Evolutionary conservation across 805 yeast species (phyloP).

Genomic region (Yarrowia sp.): DNA sequence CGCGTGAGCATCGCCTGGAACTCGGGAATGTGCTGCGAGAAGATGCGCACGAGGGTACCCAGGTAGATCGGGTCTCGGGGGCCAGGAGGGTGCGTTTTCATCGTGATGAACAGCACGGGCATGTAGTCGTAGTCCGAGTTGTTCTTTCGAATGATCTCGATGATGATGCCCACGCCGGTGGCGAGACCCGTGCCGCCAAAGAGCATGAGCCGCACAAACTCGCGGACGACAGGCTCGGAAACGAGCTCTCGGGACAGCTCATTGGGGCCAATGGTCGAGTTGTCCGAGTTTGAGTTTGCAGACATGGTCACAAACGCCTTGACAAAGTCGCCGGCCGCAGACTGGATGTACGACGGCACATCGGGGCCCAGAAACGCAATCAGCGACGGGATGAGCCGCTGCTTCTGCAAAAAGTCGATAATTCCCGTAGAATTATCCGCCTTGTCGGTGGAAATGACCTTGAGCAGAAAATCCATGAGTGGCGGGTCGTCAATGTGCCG

Average conservation of each 20-base stretch:
- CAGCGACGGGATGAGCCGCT: constrained; percentile 73
- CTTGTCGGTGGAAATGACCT: constrained; percentile 91
- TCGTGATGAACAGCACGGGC: constrained; percentile 80
- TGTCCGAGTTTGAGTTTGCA: constrained; percentile 88
- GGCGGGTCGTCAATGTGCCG: constrained; percentile 92
- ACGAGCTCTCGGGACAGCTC: constrained; percentile 91
- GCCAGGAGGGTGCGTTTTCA: constrained; percentile 90
- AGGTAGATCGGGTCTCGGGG: constrained; percentile 91
- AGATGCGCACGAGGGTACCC: constrained; percentile 81
- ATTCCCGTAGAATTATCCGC: constrained; percentile 89
- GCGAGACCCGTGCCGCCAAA: constrained; percentile 81
- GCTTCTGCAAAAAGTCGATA: constrained; percentile 74
- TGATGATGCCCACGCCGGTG: constrained; percentile 92
- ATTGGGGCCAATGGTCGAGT: constrained; percentile 94
- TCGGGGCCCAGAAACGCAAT: constrained; percentile 74
- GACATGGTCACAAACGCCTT: constrained; percentile 94
- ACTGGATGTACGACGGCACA: constrained; percentile 73
- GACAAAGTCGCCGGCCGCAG: constrained; percentile 93
- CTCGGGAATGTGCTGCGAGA: constrained; percentile 73
- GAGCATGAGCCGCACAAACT: constrained; percentile 78
- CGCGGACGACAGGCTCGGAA: constrained; percentile 69
- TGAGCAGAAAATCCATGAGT: constrained; percentile 87
- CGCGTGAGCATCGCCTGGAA: constrained; percentile 68
- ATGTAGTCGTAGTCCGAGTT: constrained; percentile 93
- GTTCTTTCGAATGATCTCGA: constrained; percentile 92